Evolutionary conservation across 352 stramenopile species (phyloP).

Genomic region (Pythium vanterpoolii): DNA sequence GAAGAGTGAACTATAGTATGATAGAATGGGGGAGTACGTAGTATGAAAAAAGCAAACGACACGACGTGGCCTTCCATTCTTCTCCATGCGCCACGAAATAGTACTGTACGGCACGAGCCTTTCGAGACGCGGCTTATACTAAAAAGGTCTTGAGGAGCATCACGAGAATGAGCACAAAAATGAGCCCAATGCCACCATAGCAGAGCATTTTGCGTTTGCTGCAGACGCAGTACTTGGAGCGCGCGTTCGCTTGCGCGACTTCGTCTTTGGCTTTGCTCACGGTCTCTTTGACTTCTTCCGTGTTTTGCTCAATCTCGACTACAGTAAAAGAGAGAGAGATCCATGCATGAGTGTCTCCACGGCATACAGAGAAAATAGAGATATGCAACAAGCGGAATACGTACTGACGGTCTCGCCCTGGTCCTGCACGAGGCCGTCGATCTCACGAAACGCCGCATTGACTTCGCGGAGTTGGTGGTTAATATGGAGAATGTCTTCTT

Average conservation of each 20-base stretch:
- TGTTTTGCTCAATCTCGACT: conserved; percentile 86
- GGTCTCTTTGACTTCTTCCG: conserved; percentile 72
- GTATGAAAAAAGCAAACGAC: neutral
- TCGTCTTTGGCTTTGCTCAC: conserved; percentile 65
- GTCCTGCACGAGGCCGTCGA: conserved; percentile 80
- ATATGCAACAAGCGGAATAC: conserved; percentile 3
- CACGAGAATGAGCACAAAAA: conserved; percentile 50
- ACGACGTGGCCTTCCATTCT: neutral
- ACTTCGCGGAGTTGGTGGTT: conserved; percentile 85
- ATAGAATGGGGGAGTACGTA: neutral
- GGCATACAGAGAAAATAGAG: neutral
- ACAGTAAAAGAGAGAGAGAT: neutral
- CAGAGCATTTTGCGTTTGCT: conserved; percentile 65
- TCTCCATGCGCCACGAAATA: too few species aligned
- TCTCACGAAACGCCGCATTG: conserved; percentile 83
- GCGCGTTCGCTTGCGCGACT: conserved; percentile 65
- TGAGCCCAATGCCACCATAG: conserved; percentile 51
- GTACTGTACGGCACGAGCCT: too few species aligned
- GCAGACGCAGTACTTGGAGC: conserved; percentile 70
- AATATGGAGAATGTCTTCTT: conserved; percentile 88
- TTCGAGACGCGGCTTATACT: neutral
- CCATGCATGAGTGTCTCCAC: neutral
- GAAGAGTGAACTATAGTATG: conserved; percentile 1
- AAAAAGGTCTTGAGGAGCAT: conserved; percentile 17
- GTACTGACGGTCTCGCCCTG: conserved; percentile 69